Conservation (phyloP, 192 early-diverging fungal species). For the Dissophora globulifera region DNA sequence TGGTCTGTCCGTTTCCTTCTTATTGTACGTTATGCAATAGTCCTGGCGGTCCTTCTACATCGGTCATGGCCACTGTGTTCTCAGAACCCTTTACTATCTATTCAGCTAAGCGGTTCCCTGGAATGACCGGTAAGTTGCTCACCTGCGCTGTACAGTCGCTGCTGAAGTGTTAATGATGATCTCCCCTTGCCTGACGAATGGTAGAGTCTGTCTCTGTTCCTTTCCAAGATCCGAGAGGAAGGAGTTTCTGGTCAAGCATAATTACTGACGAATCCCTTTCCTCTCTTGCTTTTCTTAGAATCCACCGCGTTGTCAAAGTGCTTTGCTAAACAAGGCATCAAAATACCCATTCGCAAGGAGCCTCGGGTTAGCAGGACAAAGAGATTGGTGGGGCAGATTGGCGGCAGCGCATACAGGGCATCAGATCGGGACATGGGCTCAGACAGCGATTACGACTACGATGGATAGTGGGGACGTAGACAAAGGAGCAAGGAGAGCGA, state of each 20-base stretch:
- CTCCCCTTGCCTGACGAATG: too few relatives aligned
- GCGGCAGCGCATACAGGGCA: not conserved
- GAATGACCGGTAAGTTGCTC: slow-evolving; percentile 75
- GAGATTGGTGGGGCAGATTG: not conserved
- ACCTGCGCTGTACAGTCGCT: too few relatives aligned
- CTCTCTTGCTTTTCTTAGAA: too few relatives aligned
- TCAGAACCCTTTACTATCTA: slow-evolving; percentile 76
- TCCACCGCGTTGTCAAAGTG: slow-evolving; percentile 78
- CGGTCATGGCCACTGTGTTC: slow-evolving; percentile 60
- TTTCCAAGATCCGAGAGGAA: too few relatives aligned
- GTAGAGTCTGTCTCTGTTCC: too few relatives aligned
- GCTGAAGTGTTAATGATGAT: too few relatives aligned
- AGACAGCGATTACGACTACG: slow-evolving; percentile 21
- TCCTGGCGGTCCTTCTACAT: slow-evolving; percentile 16
- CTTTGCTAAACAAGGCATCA: slow-evolving; percentile 81
- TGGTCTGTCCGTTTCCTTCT: not conserved
- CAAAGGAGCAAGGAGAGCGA: too few relatives aligned
- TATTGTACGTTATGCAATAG: slow-evolving; percentile 8
- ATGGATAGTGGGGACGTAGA: too few relatives aligned
- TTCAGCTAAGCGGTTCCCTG: slow-evolving; percentile 82
- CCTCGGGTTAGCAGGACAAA: slow-evolving; percentile 16
- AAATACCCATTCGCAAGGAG: slow-evolving; percentile 79
- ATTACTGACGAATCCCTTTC: too few relatives aligned
- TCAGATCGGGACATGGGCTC: not conserved
- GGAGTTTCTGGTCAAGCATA: too few relatives aligned